phyloP scores from a whole-genome alignment of 805 yeast species.

The Wickerhamomyces subpelliculosus region DNA sequence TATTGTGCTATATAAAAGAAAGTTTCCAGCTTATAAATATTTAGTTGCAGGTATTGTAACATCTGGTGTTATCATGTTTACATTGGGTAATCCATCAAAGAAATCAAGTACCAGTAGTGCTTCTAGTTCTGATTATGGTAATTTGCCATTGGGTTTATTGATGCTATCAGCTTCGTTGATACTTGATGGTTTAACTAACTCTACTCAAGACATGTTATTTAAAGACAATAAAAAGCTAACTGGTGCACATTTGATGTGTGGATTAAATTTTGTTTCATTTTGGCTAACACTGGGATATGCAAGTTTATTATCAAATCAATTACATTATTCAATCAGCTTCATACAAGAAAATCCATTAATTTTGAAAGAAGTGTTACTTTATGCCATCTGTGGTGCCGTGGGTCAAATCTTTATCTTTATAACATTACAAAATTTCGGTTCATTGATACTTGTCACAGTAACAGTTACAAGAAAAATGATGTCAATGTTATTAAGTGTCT shows the following conservation, averaged over 20 bases:
- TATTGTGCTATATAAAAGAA: conserved; percentile 56
- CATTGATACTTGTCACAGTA: conserved; percentile 79
- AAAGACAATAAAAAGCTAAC: conserved; percentile 44
- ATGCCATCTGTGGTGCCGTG: conserved; percentile 74
- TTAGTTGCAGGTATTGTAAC: conserved; percentile 76
- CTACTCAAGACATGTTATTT: conserved; percentile 86
- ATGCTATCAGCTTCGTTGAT: conserved; percentile 58
- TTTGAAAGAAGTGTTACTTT: conserved; percentile 51
- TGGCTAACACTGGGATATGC: conserved; percentile 46
- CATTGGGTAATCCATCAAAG: conserved; percentile 40
- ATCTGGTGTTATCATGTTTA: conserved; percentile 74
- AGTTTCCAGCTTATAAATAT: conserved; percentile 71
- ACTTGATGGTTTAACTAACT: conserved; percentile 87
- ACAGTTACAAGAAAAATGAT: conserved; percentile 96
- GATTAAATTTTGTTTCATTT: conserved; percentile 42
- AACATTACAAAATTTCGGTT: conserved; percentile 79
- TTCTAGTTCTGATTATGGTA: no score
- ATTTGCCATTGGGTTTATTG: conserved; percentile 46
- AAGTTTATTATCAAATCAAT: conserved; percentile 36
- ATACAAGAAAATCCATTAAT: conserved; percentile 45
- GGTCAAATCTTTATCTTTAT: conserved; percentile 93
- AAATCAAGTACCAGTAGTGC: conserved; percentile 29
- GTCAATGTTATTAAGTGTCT: conserved; percentile 85
- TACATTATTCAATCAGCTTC: conserved; percentile 42
- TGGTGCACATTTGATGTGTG: conserved; percentile 86